Conservation (phyloP, 2,329 filamentous ascomycete species). For the Phialophora expanda region DNA sequence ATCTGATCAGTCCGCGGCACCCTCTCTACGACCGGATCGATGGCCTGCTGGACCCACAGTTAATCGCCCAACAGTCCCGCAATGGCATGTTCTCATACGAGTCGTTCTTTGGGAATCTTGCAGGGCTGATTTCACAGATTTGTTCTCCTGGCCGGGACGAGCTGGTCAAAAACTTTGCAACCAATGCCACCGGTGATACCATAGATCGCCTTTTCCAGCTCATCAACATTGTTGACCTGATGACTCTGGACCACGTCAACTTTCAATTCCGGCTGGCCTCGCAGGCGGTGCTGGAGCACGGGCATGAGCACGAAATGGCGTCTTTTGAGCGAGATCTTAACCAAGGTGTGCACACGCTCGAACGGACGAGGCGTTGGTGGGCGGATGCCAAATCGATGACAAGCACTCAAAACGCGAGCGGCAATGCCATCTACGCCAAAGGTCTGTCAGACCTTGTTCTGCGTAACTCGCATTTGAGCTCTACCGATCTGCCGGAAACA, state of each 20-base stretch:
- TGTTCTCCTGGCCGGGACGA: slow-evolving; percentile 69
- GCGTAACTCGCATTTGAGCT: slow-evolving; percentile 55
- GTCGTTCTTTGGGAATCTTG: slow-evolving; percentile 67
- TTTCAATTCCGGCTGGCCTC: slow-evolving; percentile 67
- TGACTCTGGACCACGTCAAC: slow-evolving; percentile 69
- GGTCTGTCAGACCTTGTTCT: slow-evolving; percentile 65
- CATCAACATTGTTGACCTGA: slow-evolving; percentile 66
- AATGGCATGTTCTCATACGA: slow-evolving; percentile 68
- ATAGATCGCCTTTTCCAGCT: slow-evolving; percentile 68
- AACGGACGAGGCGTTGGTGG: slow-evolving; percentile 55
- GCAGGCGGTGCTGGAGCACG: slow-evolving; percentile 65
- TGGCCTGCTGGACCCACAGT: slow-evolving; percentile 64
- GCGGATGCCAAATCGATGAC: slow-evolving; percentile 27
- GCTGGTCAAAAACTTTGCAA: slow-evolving; percentile 61
- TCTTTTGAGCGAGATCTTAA: slow-evolving; percentile 63
- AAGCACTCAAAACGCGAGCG: slow-evolving; percentile 22
- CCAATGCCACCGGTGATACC: slow-evolving; percentile 58
- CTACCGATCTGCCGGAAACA: slow-evolving; percentile 64
- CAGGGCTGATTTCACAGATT: slow-evolving; percentile 65
- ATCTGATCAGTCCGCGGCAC: slow-evolving; percentile 64
- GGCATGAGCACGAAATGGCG: slow-evolving; percentile 65
- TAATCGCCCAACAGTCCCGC: slow-evolving; percentile 63
- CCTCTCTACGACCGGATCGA: slow-evolving; percentile 66
- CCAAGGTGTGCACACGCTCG: slow-evolving; percentile 57
- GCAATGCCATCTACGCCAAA: slow-evolving; percentile 59